phyloP scores from a whole-genome alignment of 441 rosid species.

The Pelargonium fulgidum region DNA sequence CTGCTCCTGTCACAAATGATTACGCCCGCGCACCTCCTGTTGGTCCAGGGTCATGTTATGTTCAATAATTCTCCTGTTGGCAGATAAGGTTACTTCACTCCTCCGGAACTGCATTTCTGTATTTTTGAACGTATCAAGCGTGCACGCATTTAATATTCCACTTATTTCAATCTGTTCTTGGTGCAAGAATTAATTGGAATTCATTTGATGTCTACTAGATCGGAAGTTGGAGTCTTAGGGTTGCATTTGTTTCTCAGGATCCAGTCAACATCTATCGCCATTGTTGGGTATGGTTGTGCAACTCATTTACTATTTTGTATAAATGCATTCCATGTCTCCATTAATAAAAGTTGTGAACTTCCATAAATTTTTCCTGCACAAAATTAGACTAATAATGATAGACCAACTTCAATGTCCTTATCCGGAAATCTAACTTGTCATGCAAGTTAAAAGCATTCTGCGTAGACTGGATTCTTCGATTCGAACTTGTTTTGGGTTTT shows the following conservation, averaged over 20 bases:
- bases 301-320: not conserved
- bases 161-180: slow-evolving; percentile 3
- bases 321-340: not conserved
- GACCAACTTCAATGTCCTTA: no score
- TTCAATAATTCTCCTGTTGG: slow-evolving; percentile 32
- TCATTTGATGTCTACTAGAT: slow-evolving; percentile 8
- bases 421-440: slow-evolving; percentile 11
- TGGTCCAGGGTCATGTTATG: slow-evolving; percentile 84
- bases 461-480: slow-evolving; percentile 2
- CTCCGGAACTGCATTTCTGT: slow-evolving; percentile 17
- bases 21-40: slow-evolving; percentile 61
- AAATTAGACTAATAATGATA: no score
- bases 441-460: not conserved
- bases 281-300: not conserved
- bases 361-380: no score
- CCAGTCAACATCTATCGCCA: not conserved
- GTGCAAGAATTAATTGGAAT: slow-evolving; percentile 3
- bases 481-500: slow-evolving; percentile 6
- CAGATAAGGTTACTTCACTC: not conserved
- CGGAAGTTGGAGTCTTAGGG: not conserved
- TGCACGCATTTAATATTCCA: not conserved
- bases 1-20: slow-evolving; percentile 60
- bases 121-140: slow-evolving; percentile 5
- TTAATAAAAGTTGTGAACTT: not conserved
- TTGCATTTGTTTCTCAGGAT: not conserved